Evolutionary conservation across 495 filamentous ascomycete genomes (phyloP), one percentile per base, ranked within the genome.

Genomic region (Xylaria intraflava): DNA sequence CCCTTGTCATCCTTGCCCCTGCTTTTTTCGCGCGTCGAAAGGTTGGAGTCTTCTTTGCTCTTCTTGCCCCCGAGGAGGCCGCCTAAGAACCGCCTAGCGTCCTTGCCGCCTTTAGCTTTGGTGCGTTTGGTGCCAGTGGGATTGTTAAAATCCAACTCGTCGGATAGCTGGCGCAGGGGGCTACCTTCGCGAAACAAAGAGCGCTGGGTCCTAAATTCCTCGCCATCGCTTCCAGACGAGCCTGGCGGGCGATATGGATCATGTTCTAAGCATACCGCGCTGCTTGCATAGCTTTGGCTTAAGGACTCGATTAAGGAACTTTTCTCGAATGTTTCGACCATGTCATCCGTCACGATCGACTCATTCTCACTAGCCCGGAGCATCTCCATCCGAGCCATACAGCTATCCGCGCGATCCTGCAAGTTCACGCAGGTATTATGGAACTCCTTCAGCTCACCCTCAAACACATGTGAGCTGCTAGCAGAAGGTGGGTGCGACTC

Each of bases 291-390:
- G 30, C 60, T 46, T 23, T 67, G 61, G 51, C 57, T 65, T 46
- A 68, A 53, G 56, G 65, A 61, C 57, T 75, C 69, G 47, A 66
- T 60, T 35, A 76, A 76, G 57, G 67, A 81, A 68, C 85, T 72
- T 40, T 83, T 83, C 58, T 91, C 87, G 29, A 90, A 79, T 8
- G 86, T 70, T 60, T 91, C 88, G 51, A 88, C 80, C 76, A 89
- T 84, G 53, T 84, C 80, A 39, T 83, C 81, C 76, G 35, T 87
- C 70, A 24, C 71, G 74, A 83, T 43, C 78, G 78, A 66, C 83
- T 85, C 85, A 46, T 82, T 78, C 61, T 97, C 93, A 16, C 29
- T 43, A 45, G 57, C 33, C 26, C 65, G 62, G 35, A 61, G 41
- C 20, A 70, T 68, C 42, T 71, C 69, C 12, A 74, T 51, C 35